phyloP scores from a whole-genome alignment of 805 yeast species.

The Kuraishia cidri region DNA sequence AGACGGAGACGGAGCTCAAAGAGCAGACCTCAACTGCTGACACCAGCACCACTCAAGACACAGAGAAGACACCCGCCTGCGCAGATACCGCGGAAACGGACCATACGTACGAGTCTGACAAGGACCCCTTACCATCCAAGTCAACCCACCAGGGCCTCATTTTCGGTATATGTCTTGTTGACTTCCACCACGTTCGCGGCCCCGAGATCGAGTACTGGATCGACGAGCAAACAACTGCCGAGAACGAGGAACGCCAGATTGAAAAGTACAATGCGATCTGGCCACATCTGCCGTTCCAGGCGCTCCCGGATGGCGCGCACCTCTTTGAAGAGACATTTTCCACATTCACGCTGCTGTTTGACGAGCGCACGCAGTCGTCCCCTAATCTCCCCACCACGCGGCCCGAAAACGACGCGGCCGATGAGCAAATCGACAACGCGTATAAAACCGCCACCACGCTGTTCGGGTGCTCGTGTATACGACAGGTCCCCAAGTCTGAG shows the following conservation, averaged over 20 bases:
- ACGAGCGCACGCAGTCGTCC: conserved; percentile 23
- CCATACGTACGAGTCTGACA: too few relatives aligned
- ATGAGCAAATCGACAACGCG: conserved; percentile 1
- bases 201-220: conserved; percentile 94
- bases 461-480: conserved; percentile 92
- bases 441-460: conserved; percentile 42
- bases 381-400: background rate
- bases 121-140: too few relatives aligned
- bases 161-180: conserved; percentile 82
- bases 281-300: conserved; percentile 89
- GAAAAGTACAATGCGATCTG: conserved; percentile 40
- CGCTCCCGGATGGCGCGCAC: conserved; percentile 94
- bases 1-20: too few relatives aligned
- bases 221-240: conserved; percentile 25
- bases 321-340: conserved; percentile 89
- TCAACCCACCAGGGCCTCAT: conserved; percentile 36
- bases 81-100: too few relatives aligned
- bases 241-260: conserved; percentile 20
- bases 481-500: conserved; percentile 65
- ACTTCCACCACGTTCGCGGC: conserved; percentile 86
- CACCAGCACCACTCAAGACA: too few relatives aligned
- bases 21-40: too few relatives aligned
- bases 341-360: conserved; percentile 76
- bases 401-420: conserved; percentile 6
- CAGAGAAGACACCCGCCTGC: too few relatives aligned